These are phyloP conservation scores for Xylaria arbuscula DNA, from an alignment of 2,329 filamentous ascomycete genomes.

Conservation along the genomic window DNA sequence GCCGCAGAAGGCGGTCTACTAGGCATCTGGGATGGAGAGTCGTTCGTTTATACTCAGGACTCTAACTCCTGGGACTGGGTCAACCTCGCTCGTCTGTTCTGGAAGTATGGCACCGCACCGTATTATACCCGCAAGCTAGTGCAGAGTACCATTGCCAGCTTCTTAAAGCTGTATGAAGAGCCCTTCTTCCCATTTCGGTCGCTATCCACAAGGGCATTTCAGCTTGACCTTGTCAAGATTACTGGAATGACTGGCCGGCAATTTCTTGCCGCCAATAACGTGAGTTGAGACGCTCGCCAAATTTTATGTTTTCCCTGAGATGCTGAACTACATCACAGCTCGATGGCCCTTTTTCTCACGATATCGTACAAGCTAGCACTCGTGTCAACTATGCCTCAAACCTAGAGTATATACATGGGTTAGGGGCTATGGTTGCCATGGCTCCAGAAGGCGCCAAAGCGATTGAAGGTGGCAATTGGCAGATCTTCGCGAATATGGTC, in stretches of 20 bases:
- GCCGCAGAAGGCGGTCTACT: constrained; percentile 66
- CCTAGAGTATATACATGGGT: constrained; percentile 82
- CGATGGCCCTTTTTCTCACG: constrained; percentile 73
- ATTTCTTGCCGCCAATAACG: constrained; percentile 73
- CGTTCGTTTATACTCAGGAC: constrained; percentile 75
- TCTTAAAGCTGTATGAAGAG: constrained; percentile 81
- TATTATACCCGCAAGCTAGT: constrained; percentile 78
- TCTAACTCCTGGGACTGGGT: constrained; percentile 76
- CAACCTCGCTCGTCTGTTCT: constrained; percentile 81
- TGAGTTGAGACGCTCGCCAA: constrained; percentile 44
- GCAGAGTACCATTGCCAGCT: constrained; percentile 75
- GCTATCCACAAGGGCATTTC: constrained; percentile 73
- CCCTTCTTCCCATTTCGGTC: constrained; percentile 88
- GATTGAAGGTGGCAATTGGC: constrained; percentile 90
- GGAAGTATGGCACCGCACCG: constrained; percentile 86
- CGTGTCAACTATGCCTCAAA: constrained; percentile 97
- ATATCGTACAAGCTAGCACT: constrained; percentile 90
- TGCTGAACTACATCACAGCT: constrained; percentile 58
- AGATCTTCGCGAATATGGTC: constrained; percentile 88
- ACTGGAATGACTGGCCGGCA: constrained; percentile 79
- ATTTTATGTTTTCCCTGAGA: background rate
- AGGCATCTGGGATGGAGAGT: constrained; percentile 85
- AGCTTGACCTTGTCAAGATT: constrained; percentile 72
- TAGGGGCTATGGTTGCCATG: constrained; percentile 91
- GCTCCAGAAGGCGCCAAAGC: constrained; percentile 85